A percentile compares a stretch with the other conserved stretches of the same genome.
Conservation (phyloP, 192 early-diverging fungal genomes). For the Backusella parvicylindrica region DNA sequence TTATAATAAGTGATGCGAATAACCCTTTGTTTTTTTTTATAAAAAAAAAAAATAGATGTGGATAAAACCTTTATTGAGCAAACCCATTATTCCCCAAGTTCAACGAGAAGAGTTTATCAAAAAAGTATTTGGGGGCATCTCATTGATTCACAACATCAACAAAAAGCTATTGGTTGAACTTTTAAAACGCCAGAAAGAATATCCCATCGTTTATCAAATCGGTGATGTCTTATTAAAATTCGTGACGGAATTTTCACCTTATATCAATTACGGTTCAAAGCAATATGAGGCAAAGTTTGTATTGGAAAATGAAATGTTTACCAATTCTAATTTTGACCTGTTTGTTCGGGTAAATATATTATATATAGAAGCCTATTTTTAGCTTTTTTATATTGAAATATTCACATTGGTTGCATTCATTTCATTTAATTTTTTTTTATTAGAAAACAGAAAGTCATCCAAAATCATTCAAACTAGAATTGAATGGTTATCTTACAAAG, state of each 20-base stretch:
- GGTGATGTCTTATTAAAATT: slow-evolving; percentile 69
- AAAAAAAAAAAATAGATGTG: slow-evolving; percentile 38
- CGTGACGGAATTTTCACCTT: slow-evolving; percentile 62
- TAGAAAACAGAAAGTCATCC: slow-evolving; percentile 73
- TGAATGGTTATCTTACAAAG: slow-evolving; percentile 86
- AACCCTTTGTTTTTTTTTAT: neutral
- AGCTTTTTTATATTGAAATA: slow-evolving; percentile 16
- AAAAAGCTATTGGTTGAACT: slow-evolving; percentile 44
- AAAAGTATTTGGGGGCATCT: slow-evolving; percentile 73
- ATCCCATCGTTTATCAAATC: slow-evolving; percentile 60
- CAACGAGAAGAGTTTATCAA: slow-evolving; percentile 70
- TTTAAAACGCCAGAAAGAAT: slow-evolving; percentile 53
- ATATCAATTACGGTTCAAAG: slow-evolving; percentile 82
- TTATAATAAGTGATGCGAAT: neutral
- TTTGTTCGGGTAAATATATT: slow-evolving; percentile 64
- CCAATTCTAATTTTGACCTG: slow-evolving; percentile 61
- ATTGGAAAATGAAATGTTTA: slow-evolving; percentile 76
- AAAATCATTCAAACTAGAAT: slow-evolving; percentile 73
- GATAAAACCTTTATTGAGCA: slow-evolving; percentile 60
- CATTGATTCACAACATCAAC: slow-evolving; percentile 60
- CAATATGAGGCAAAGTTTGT: slow-evolving; percentile 80
- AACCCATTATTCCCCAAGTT: slow-evolving; percentile 60
- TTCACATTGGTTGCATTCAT: neutral
- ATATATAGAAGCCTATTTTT: neutral
- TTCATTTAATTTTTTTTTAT: neutral